These are phyloP conservation scores for Pascua sp. DNA, from an alignment of 1,284 basidiomycete species.

Conservation along the genomic window DNA sequence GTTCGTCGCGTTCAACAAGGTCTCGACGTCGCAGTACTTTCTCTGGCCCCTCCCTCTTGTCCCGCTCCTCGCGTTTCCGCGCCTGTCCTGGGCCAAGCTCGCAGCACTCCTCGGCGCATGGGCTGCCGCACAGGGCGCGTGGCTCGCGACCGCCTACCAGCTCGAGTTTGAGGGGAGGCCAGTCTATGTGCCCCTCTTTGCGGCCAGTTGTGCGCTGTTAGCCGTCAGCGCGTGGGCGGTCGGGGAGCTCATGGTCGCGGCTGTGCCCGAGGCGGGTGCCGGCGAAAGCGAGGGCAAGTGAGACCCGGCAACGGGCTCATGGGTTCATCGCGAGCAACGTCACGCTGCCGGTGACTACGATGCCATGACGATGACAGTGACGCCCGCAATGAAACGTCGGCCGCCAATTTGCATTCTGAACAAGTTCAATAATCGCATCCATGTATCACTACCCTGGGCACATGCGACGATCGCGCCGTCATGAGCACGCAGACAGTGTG, in stretches of 20 bases:
- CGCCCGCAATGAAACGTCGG: too few relatives aligned
- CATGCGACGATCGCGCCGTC: too few relatives aligned
- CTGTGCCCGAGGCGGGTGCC: not conserved
- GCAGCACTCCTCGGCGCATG: constrained; percentile 60
- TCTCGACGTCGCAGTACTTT: constrained; percentile 98
- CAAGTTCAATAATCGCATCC: too few relatives aligned
- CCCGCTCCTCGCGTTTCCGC: constrained; percentile 69
- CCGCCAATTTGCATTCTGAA: too few relatives aligned
- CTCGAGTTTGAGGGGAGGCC: constrained; percentile 79
- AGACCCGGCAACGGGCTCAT: too few relatives aligned
- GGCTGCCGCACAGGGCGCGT: constrained; percentile 68
- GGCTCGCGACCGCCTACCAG: constrained; percentile 79
- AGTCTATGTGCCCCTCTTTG: constrained; percentile 73
- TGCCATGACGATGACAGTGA: too few relatives aligned
- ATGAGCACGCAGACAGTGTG: too few relatives aligned
- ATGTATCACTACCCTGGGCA: too few relatives aligned
- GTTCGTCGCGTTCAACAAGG: constrained; percentile 96
- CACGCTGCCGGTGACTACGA: too few relatives aligned
- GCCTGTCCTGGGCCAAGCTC: constrained; percentile 54
- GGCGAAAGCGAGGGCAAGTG: too few relatives aligned
- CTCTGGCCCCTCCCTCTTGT: constrained; percentile 93
- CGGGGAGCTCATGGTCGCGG: constrained; percentile 5
- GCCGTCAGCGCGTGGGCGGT: constrained; percentile 54
- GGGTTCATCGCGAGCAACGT: too few relatives aligned
- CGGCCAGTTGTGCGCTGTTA: constrained; percentile 69